Base-by-base conservation (phyloP, 495 filamentous ascomycete genomes). In the Penicillium roqueforti region DNA sequence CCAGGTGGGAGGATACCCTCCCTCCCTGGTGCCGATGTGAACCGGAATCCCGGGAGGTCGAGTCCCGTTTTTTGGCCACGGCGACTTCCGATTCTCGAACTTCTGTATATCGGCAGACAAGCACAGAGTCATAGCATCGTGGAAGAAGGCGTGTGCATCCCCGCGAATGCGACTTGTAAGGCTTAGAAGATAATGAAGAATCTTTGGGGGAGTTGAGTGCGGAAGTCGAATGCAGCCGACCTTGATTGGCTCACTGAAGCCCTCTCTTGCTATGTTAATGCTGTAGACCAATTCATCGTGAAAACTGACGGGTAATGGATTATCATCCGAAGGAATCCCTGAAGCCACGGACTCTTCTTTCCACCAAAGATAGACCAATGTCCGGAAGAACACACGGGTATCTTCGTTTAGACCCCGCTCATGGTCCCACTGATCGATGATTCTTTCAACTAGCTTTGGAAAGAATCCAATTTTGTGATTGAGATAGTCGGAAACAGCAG, bases 401-500 rank as follows among this genome's bases (percentile, higher is more conserved):
- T 29, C 9, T 0, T 0, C 2, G 8, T 28, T 1, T 0, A 39
- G 13, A n/a, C 31, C 29, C 3, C 6, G 0, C 9, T 14, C 4
- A 10, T 3, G 13, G 19, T 26, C 0, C 8, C 4, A 1, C 10
- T 39, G 16, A 2, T 19, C 9, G 4, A 42, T 18, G 10, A 42
- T 40, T 2, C 1, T 10, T 3, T 51, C 38, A 1, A 52, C 28
- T 0, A 25, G 9, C 25, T 25, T 28, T 0, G 36, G 9, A 4
- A 42, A 59, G 16, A 47, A 23, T n/a, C 38, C 37, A 3, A 20
- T 13, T 10, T 29, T 47, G 32, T 39, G 11, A n/a, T 54, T 6
- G 6, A 59, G 22, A 16, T 51, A 55, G 26, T 36, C 20, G 11
- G 36, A 31, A 1, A 59, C 40, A 0, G 36, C 40, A 1, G 52